Conservation (phyloP, 345 rosid species). For the Lumnitzera racemosa region DNA sequence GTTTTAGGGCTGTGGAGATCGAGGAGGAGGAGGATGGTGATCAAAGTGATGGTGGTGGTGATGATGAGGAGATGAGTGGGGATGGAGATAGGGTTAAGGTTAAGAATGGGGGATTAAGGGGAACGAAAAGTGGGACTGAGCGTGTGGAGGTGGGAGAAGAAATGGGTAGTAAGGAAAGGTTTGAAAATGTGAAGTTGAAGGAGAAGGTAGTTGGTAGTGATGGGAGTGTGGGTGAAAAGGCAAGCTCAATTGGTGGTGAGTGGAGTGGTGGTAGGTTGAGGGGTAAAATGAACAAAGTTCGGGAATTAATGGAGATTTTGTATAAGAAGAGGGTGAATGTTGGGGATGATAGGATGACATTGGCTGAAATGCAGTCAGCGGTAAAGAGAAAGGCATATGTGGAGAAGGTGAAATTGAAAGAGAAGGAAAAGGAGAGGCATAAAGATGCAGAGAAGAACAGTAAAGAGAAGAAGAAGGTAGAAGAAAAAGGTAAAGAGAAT, state of each 20-base stretch:
- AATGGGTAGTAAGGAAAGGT: constrained; percentile 8
- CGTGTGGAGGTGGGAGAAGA: constrained; percentile 18
- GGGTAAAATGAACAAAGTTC: constrained; percentile 27
- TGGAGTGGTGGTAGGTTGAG: constrained; percentile 35
- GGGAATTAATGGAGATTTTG: constrained; percentile 16
- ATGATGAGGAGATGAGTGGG: background rate
- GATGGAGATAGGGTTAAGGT: constrained; percentile 5
- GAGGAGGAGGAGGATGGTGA: constrained; percentile 21
- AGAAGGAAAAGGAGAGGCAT: constrained; percentile 17
- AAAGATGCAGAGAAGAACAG: constrained; percentile 15
- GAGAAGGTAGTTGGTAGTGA: constrained; percentile 20
- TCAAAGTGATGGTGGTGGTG: constrained; percentile 18
- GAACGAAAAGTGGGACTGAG: constrained; percentile 11
- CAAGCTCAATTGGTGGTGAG: constrained; percentile 8
- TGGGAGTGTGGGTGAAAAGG: background rate
- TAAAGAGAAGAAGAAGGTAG: constrained; percentile 11
- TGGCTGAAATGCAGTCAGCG: constrained; percentile 62
- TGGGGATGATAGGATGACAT: constrained; percentile 60
- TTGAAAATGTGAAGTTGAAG: constrained; percentile 12
- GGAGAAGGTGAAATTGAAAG: constrained; percentile 25
- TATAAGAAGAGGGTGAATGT: constrained; percentile 19
- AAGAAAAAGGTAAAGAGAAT: background rate
- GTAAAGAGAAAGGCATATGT: constrained; percentile 28
- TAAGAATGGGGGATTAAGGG: constrained; percentile 23
- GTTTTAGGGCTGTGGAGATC: constrained; percentile 65